These are phyloP conservation scores for Moesziomyces aphidis DNA, from an alignment of 1,284 basidiomycete species.

Conservation along the genomic window DNA sequence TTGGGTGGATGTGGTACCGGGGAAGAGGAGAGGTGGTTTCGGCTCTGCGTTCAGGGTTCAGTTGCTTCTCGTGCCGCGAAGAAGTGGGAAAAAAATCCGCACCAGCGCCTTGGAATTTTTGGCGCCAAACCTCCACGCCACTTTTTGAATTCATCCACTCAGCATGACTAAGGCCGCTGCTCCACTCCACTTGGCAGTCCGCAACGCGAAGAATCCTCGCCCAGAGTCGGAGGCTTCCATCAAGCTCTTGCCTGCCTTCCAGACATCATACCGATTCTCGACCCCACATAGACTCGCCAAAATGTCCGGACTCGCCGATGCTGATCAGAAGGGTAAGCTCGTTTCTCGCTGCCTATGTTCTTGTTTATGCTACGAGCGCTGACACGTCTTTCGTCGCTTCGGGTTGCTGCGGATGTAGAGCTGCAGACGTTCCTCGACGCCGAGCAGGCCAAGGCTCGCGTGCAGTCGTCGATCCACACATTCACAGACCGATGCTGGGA, in stretches of 20 bases:
- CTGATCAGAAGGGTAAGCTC: conserved; percentile 55
- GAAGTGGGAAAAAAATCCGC: conserved; percentile 2
- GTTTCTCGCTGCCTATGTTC: not conserved
- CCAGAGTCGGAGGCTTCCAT: not conserved
- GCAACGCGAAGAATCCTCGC: conserved; percentile 28
- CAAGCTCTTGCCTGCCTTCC: not conserved
- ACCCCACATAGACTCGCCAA: conserved; percentile 1
- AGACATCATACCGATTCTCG: not conserved
- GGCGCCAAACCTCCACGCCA: conserved; percentile 18
- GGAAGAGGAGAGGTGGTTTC: not conserved
- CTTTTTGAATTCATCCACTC: not conserved
- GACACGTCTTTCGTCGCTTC: not conserved
- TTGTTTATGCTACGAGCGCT: not conserved
- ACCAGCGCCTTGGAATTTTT: conserved; percentile 11
- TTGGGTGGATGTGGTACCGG: too few relatives aligned
- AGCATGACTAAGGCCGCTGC: conserved; percentile 34
- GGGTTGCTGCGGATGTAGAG: conserved; percentile 70
- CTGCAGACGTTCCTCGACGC: conserved; percentile 84
- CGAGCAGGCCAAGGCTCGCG: conserved; percentile 84
- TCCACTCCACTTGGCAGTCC: not conserved
- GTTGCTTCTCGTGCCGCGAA: not conserved
- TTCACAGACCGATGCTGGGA: conserved; percentile 64
- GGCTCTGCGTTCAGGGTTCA: conserved; percentile 31
- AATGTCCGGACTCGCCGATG: conserved; percentile 56
- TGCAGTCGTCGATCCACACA: conserved; percentile 74